Evolutionary conservation across 768 basidiomycete genomes (phyloP).

Genomic region (Mycena belliarum): DNA sequence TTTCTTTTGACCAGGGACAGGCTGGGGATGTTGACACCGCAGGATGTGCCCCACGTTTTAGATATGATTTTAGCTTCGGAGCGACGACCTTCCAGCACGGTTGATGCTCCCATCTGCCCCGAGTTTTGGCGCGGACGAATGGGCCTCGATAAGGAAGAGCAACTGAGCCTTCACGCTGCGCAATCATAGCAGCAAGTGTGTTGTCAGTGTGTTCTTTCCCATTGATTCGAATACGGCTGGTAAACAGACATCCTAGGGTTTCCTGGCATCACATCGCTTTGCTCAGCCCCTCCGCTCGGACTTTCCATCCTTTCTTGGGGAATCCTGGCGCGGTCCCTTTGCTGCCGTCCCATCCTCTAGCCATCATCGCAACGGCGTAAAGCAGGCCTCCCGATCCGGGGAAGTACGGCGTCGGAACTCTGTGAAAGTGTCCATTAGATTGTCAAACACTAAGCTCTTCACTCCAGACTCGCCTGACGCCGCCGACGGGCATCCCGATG

Average conservation of each 20-base stretch:
- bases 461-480: constrained; percentile 32
- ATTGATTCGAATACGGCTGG: too few species aligned
- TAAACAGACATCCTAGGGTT: too few species aligned
- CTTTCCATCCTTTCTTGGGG: constrained; percentile 39
- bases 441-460: neutral
- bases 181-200: neutral
- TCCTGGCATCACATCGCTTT: constrained; percentile 35
- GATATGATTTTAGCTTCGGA: constrained; percentile 40
- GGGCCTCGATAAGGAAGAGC: constrained; percentile 62
- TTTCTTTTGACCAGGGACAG: constrained; percentile 33
- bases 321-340: constrained; percentile 40
- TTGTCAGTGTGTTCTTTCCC: too few species aligned
- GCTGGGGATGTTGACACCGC: constrained; percentile 61
- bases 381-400: constrained; percentile 56
- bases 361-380: constrained; percentile 58
- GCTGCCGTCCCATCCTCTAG: constrained; percentile 56
- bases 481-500: constrained; percentile 60
- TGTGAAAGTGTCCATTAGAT: neutral
- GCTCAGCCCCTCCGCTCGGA: constrained; percentile 37
- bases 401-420: constrained; percentile 61
- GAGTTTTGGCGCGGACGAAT: constrained; percentile 72
- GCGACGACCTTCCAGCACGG: constrained; percentile 26
- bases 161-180: constrained; percentile 37
- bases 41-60: constrained; percentile 57
- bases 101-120: constrained; percentile 41